Evolutionary conservation across 805 yeast genomes (phyloP), one percentile per base, ranked within the genome.

Genomic region (Jamesozyma spencerorum): DNA sequence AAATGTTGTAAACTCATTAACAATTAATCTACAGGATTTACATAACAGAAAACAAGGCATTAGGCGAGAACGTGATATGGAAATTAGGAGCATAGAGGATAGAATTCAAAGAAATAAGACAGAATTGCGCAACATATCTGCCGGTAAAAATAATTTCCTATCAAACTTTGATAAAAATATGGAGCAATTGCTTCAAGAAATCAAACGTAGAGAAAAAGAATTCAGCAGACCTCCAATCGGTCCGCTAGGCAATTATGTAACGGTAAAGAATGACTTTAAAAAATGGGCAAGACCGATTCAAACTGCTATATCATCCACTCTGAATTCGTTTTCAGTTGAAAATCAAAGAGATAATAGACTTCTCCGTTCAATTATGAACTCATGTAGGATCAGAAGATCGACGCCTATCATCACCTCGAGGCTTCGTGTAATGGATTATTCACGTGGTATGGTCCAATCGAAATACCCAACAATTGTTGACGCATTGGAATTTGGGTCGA

Each of bases 171-270:
- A 80, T 6, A 46, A 45, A 1, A 61, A 64, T 5, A 70, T 77
- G 54, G 60, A 59, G 7, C 37, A 43, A 2, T 53, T 80, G 5
- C 49, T 79, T 18, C 47, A 53, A 3, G 72, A 64, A 4, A 71
- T 80, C 5, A 47, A 60, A 20, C 37, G 41, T 29, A 49, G 55
- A 2, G 63, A 64, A 12, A 36, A 48, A 0, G 50, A 59, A 13
- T 79, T 74, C 68, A 69, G 68, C 14, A 50, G 58, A 2, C 53
- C 53, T 28, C 94, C 95, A 0, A 58, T 81, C 14, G 97, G 97
- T 0, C 98, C 98, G 0, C 47, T 90, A 2, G 96, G 95, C 1
- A 48, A 68, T 3, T 63, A 64, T 44, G 66, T 86, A 2, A 66
- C 72, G 4, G 64, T 90, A 12, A 81, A 76, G 51, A 56, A 63